Percentiles rank a stretch among this genome's conserved stretches.
These are phyloP conservation scores for Aspergillus ostianus DNA, from an alignment of 495 filamentous ascomycete genomes.

Conservation along the genomic window DNA sequence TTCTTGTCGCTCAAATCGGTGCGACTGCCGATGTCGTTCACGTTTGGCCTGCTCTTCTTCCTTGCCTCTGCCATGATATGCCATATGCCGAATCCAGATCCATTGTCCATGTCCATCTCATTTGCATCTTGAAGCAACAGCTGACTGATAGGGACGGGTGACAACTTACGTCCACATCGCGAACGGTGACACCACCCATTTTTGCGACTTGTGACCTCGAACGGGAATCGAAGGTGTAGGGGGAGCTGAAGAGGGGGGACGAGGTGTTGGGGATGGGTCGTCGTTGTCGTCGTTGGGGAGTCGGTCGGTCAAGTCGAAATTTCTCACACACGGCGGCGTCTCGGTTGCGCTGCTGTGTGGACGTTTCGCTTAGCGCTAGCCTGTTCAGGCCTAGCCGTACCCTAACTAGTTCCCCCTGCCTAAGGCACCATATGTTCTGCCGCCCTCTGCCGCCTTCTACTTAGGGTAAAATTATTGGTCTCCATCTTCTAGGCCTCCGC, in stretches of 20 bases:
- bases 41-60: background rate
- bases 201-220: conserved; percentile 54
- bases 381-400: conserved; percentile 45
- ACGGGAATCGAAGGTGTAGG: conserved; percentile 25
- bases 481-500: too few species aligned
- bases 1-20: background rate
- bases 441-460: background rate
- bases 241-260: conserved; percentile 37
- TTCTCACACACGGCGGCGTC: conserved; percentile 38
- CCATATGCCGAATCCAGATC: conserved; percentile 10
- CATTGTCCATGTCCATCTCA: conserved; percentile 20
- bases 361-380: conserved; percentile 35
- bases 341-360: conserved; percentile 39
- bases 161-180: conserved; percentile 83
- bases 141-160: conserved; percentile 20
- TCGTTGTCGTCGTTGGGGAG: conserved; percentile 41
- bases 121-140: conserved; percentile 18
- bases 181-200: conserved; percentile 85
- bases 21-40: background rate
- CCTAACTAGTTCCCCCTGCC: conserved; percentile 32
- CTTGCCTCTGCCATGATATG: conserved; percentile 11
- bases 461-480: background rate
- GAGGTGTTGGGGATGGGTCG: conserved; percentile 34
- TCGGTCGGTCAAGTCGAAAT: conserved; percentile 40
- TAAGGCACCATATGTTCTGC: conserved; percentile 12